Percentiles rank a stretch among this genome's conserved stretches.
Conservation (phyloP, 2,329 filamentous ascomycete species). For the Botrytis hyacinthi region DNA sequence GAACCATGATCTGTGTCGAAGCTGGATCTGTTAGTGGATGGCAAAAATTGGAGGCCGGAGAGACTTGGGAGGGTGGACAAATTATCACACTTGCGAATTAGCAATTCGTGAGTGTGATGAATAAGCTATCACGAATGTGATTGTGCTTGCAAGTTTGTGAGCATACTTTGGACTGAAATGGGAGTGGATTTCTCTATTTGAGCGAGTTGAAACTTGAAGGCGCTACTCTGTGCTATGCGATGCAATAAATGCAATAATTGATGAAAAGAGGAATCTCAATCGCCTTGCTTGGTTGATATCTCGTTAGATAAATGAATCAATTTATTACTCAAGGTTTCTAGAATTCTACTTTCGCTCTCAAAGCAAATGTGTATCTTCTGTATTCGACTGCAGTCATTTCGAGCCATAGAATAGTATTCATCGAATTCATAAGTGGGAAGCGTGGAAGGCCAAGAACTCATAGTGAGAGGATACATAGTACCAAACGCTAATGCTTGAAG, state of each 20-base stretch:
- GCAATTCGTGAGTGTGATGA: background rate
- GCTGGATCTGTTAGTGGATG: conserved; percentile 79
- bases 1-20: conserved; percentile 93
- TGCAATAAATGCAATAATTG: background rate
- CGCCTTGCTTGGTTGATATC: background rate
- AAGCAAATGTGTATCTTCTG: background rate
- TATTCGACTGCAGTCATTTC: background rate
- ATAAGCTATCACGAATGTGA: conserved; percentile 13
- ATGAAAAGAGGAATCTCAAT: background rate
- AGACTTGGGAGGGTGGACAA: conserved; percentile 58
- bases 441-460: background rate
- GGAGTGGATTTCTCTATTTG: background rate
- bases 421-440: background rate
- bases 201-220: background rate
- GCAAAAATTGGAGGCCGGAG: conserved; percentile 80
- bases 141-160: background rate
- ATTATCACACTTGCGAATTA: conserved; percentile 21
- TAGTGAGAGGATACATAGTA: background rate
- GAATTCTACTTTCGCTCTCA: too few relatives aligned
- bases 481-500: background rate
- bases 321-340: background rate
- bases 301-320: background rate
- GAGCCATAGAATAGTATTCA: background rate
- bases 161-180: background rate
- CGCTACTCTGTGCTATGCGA: background rate